Percentiles rank a stretch among this genome's conserved stretches.
Evolutionary conservation across 208 protist genomes (phyloP).

Genomic region (Strigomonas culicis): DNA sequence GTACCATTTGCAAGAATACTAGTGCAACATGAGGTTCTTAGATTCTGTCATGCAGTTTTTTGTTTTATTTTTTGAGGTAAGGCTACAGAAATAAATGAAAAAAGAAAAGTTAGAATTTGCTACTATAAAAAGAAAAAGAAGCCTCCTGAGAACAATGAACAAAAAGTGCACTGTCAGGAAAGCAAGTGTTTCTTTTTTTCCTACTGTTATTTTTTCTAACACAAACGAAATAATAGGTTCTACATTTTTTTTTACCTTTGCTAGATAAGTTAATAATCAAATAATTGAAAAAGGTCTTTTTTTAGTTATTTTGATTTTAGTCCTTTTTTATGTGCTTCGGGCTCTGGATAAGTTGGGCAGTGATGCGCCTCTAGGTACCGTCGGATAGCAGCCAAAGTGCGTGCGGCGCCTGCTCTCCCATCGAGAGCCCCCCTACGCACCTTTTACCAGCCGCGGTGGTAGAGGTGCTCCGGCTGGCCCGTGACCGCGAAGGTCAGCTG

Average conservation of each 20-base stretch:
- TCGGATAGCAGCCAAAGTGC: no score
- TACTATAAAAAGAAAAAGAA: constrained; percentile 14
- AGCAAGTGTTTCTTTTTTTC: not conserved
- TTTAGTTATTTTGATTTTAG: constrained; percentile 2
- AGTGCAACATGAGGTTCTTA: no score
- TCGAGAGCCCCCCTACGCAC: not conserved
- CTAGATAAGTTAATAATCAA: not conserved
- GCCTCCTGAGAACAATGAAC: not conserved
- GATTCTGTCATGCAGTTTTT: not conserved
- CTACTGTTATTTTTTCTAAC: constrained; percentile 2
- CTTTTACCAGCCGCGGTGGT: constrained; percentile 83
- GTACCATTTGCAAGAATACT: not conserved
- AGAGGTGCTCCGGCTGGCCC: constrained; percentile 81
- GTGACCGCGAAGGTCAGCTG: constrained; percentile 68
- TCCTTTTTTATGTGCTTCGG: no score
- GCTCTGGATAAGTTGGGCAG: no score
- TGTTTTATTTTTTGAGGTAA: not conserved
- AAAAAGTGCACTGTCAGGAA: not conserved
- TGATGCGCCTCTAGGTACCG: no score
- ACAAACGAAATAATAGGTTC: not conserved
- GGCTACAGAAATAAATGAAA: constrained; percentile 6
- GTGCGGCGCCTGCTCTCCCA: no score
- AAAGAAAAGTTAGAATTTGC: constrained; percentile 9
- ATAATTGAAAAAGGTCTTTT: not conserved
- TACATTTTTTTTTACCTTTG: not conserved